phyloP scores from a whole-genome alignment of 2,329 filamentous ascomycete species.

The Pezicula neosporulosa region DNA sequence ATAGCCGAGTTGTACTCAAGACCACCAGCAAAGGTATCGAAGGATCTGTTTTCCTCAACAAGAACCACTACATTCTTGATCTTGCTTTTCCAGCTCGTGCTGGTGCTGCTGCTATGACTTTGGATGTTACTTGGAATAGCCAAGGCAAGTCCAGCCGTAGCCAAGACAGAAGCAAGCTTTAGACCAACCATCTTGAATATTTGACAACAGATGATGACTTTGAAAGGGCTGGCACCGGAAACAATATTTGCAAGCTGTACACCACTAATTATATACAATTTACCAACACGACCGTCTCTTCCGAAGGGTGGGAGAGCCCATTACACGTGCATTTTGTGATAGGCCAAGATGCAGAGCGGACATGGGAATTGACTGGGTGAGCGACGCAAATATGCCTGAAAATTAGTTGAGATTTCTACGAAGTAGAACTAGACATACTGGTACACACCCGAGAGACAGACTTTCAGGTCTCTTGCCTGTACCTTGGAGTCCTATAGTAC shows the following conservation, averaged over 20 bases:
- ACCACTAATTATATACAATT: conserved; percentile 2
- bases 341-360: conserved; percentile 1
- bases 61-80: conserved; percentile 47
- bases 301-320: not conserved
- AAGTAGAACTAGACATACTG: too few species aligned
- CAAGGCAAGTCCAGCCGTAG: conserved; percentile 15
- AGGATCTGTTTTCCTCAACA: conserved; percentile 37
- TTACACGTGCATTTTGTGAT: conserved; percentile 8
- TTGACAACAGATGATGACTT: not conserved
- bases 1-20: conserved; percentile 33
- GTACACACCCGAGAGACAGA: too few species aligned
- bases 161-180: conserved; percentile 4
- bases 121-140: conserved; percentile 11
- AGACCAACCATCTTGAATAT: conserved; percentile 10
- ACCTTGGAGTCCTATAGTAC: too few species aligned
- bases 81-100: conserved; percentile 26
- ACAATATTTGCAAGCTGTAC: not conserved
- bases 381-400: not conserved
- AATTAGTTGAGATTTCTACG: not conserved
- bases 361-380: not conserved
- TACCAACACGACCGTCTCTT: not conserved
- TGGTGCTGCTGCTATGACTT: conserved; percentile 6
- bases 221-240: not conserved
- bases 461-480: too few species aligned
- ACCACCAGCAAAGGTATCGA: conserved; percentile 37